Evolutionary conservation across 805 yeast genomes (phyloP), one percentile per base, ranked within the genome.

Genomic region (Candida boleticola): DNA sequence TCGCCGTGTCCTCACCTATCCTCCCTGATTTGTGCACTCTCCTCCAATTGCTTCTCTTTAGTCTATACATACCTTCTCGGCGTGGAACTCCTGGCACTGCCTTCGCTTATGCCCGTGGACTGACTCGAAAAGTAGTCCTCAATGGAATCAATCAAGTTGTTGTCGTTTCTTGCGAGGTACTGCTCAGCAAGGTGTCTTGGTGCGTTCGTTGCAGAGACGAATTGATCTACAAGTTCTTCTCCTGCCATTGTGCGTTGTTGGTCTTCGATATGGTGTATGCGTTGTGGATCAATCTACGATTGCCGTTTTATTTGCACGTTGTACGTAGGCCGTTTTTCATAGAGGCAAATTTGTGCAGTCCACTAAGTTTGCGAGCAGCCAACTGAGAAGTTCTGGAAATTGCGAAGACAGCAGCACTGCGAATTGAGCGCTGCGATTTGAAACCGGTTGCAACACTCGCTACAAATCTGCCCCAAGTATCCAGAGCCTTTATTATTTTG

Each of bases 61-160:
- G 17, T 20, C 27, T n/a, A n/a, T 37, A 44, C 47, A 33, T 44
- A 44, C 47, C 33, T 37, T 38, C 36, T 41, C 18, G 11, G 35
- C 6, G 14, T 29, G 31, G 31, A 13, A 5, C 14, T 29, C 31
- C 14, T 29, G 6, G 7, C 14, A 7, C 5, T 17, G 11, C 31
- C 31, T 29, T 6, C 14, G 31, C 31, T 29, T 6, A 13, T 13
- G 5, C 14, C 14, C n/a, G n/a, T n/a, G n/a, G n/a, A n/a, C n/a
- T n/a, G n/a, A n/a, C n/a, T 48, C 29, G 65, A 66, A 46, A 59
- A 68, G 52, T 43, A 71, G 48, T 71, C 76, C 42, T 70, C 74
- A 45, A 71, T 63, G 29, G 76, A 71, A 29, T 54, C 59, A 35
- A 60, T 55, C 43, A 71, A 55, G 47, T 69, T 68, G 46, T 63